A percentile compares a stretch with the other conserved stretches of the same genome.
Evolutionary conservation across 371 early-diverging fungal species (phyloP).

Genomic region (Rhizomucor pusillus): DNA sequence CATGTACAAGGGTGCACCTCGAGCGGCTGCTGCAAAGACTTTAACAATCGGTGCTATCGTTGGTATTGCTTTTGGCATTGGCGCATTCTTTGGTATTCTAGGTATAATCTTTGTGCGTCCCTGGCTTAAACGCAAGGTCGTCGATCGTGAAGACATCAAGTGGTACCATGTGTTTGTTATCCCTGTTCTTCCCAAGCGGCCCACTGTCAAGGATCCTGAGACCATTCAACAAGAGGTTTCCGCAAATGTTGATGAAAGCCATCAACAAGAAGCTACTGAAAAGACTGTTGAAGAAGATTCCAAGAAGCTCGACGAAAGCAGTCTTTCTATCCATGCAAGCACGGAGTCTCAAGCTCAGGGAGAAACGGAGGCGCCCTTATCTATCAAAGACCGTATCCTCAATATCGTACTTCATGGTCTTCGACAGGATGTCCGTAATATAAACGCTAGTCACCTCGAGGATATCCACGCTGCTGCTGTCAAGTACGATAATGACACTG

Average conservation of each 20-base stretch:
- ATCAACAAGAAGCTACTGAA: not conserved
- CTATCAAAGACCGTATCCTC: constrained; percentile 14
- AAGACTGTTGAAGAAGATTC: not conserved
- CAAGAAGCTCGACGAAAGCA: not conserved
- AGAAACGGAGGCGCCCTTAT: not conserved
- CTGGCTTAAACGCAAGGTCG: constrained; percentile 62
- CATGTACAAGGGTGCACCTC: constrained; percentile 69
- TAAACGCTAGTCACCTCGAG: constrained; percentile 44
- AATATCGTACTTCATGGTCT: constrained; percentile 41
- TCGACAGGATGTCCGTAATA: constrained; percentile 58
- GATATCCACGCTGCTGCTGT: constrained; percentile 62
- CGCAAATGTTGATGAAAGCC: not conserved
- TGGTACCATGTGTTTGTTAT: constrained; percentile 70
- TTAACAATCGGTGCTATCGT: constrained; percentile 46
- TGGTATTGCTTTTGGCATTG: constrained; percentile 63
- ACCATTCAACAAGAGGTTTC: constrained; percentile 9
- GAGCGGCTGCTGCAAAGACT: constrained; percentile 28
- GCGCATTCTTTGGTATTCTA: constrained; percentile 50
- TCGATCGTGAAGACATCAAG: constrained; percentile 62
- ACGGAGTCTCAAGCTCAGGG: constrained; percentile 1
- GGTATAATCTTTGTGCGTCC: constrained; percentile 60
- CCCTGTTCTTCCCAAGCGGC: constrained; percentile 46
- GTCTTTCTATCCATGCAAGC: not conserved
- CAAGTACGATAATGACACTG: constrained; percentile 76
- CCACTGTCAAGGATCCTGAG: constrained; percentile 16